Conservation (phyloP, 805 yeast genomes). For the Saccharomyces mikatae region DNA sequence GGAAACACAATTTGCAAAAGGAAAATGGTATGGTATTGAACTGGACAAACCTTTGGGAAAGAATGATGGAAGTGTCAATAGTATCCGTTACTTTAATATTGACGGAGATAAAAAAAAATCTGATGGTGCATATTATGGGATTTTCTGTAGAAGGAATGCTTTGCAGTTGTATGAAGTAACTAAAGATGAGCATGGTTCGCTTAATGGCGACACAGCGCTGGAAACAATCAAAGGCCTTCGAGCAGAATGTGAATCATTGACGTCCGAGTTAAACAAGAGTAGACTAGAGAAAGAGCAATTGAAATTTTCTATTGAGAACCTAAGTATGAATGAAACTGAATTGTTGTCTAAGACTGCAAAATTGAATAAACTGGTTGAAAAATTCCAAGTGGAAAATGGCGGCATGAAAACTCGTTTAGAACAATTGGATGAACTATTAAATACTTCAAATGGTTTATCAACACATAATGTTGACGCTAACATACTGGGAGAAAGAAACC, state of each 20-base stretch:
- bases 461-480: constrained; percentile 23
- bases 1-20: constrained; percentile 48
- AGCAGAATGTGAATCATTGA: constrained; percentile 27
- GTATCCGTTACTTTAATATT: constrained; percentile 49
- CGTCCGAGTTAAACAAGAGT: constrained; percentile 19
- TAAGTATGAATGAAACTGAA: constrained; percentile 7
- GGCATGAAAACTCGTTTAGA: constrained; percentile 30
- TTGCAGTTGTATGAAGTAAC: not conserved
- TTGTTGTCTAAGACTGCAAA: constrained; percentile 20
- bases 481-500: constrained; percentile 3
- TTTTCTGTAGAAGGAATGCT: not conserved
- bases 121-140: not conserved
- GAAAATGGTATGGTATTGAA: constrained; percentile 76
- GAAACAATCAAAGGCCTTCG: constrained; percentile 40
- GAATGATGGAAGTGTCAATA: constrained; percentile 70
- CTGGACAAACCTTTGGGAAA: constrained; percentile 71
- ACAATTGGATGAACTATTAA: constrained; percentile 24
- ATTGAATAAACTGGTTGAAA: constrained; percentile 31
- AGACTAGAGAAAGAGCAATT: constrained; percentile 16
- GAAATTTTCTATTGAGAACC: constrained; percentile 14
- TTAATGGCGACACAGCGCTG: constrained; percentile 12
- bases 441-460: constrained; percentile 25
- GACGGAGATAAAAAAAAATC: not conserved
- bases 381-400: constrained; percentile 38
- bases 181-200: not conserved